Evolutionary conservation across 2,329 filamentous ascomycete species (phyloP).

Genomic region (Periconia digitata): DNA sequence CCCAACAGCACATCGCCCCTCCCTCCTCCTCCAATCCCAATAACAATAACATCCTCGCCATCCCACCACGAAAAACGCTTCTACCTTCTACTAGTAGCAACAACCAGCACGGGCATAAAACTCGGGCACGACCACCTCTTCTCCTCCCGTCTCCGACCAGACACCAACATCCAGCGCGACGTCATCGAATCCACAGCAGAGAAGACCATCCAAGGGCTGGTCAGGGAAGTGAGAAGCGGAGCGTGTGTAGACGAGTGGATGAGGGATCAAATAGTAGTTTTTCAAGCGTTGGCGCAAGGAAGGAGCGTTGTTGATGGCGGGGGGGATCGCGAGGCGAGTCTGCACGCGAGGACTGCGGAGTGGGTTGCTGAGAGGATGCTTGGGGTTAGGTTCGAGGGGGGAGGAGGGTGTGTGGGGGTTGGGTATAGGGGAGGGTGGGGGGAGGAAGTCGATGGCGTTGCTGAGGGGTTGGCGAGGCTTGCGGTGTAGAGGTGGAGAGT

Average conservation of each 20-base stretch:
- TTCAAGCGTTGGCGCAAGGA: constrained; percentile 57
- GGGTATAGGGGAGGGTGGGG: constrained; percentile 18
- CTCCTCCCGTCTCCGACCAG: constrained; percentile 29
- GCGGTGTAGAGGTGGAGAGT: neutral
- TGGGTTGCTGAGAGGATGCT: constrained; percentile 47
- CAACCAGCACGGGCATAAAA: constrained; percentile 49
- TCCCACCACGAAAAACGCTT: constrained; percentile 49
- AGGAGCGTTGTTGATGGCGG: constrained; percentile 39
- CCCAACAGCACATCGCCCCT: neutral
- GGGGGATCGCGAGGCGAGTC: constrained; percentile 35
- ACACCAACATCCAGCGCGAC: neutral
- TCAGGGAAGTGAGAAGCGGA: constrained; percentile 48
- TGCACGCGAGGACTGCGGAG: constrained; percentile 51
- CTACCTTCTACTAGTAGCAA: constrained; percentile 60
- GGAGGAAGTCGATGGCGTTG: neutral
- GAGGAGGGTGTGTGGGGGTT: constrained; percentile 38
- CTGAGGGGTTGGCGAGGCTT: neutral
- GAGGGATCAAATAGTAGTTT: constrained; percentile 62
- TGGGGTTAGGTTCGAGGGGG: constrained; percentile 43
- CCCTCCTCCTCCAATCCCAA: constrained; percentile 5
- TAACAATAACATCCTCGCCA: constrained; percentile 42
- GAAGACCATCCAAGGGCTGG: constrained; percentile 48
- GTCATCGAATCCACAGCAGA: constrained; percentile 44
- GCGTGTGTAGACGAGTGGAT: constrained; percentile 58
- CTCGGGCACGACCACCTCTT: constrained; percentile 57